Base-by-base conservation (phyloP, 306 rosid genomes). In the Castanea sativa region DNA sequence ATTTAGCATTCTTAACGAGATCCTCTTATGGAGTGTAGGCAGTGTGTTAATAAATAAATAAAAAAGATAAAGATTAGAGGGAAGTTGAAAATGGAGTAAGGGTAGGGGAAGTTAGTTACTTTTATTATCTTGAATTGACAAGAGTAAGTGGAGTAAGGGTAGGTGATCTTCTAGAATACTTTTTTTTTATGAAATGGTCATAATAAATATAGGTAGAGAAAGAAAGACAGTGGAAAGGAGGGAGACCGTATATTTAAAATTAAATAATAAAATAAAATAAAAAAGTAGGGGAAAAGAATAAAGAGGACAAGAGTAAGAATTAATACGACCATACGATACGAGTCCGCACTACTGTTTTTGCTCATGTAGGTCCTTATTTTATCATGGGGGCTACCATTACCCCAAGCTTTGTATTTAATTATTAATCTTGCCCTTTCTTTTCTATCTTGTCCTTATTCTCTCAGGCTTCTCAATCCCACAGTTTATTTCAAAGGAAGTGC, bases 101-200 rank as follows among this genome's bases (percentile, higher is more conserved):
- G 89, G 87, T 76, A 73, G 83, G 87, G 81, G 87, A 79, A 64
- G 82, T 86, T 83, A 79, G 86, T 86, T 74, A 83, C 73, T 76
- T 30, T 68, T 33, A 71, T 75, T 60, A 14, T 21, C 73, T 45
- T 79, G 85, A 87, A 75, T 87, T 85, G 91, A 85, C 86, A 78
- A 78, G 80, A 84, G 84, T 65, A 71, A 83, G 88, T 86, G 83
- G 91, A 86, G 83, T 67, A 49, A 79, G 86, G 73, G 82, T 83
- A 55, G 83, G 81, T 59, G 73, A 52, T 76, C 80, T 88, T 88
- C 91, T 86, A 86, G 91, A 88, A 86, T 5, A 29, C 83, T 75
- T 35, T 81, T 81, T 13, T 64, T 20, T 81, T 20, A 73, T 49
- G 25, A 68, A 76, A 79, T 78, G 65, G 68, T 30, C 52, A 71